Conservation (phyloP, 2,329 filamentous ascomycete species). For the Venturia nashicola region DNA sequence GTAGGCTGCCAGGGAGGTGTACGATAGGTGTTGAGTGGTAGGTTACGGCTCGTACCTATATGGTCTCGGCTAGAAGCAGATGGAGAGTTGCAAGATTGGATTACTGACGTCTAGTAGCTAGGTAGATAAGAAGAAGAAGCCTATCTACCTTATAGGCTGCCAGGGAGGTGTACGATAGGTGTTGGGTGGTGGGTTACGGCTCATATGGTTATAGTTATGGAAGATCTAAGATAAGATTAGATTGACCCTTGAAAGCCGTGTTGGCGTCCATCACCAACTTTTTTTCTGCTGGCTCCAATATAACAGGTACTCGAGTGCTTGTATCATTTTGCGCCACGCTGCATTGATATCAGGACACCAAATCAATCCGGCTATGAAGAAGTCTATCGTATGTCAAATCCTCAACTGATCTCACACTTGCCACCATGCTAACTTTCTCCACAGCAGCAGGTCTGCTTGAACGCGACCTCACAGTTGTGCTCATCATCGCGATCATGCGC, state of each 20-base stretch:
- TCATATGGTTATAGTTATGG: neutral
- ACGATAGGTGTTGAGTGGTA: too few species aligned
- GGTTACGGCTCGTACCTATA: too few species aligned
- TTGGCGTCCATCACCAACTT: neutral
- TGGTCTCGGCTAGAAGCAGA: too few species aligned
- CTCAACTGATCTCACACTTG: neutral
- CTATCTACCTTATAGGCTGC: too few species aligned
- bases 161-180: too few species aligned
- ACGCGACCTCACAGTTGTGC: neutral
- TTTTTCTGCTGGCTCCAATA: neutral
- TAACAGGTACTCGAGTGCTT: too few species aligned
- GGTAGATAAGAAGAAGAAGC: too few species aligned
- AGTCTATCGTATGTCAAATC: neutral
- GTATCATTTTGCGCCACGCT: neutral
- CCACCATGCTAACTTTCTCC: neutral
- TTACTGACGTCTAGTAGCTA: too few species aligned
- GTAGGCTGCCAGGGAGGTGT: too few species aligned
- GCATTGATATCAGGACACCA: neutral
- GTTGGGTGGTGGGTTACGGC: too few species aligned
- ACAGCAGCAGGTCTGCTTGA: slow-evolving; percentile 1
- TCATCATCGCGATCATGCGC: neutral
- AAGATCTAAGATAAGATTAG: slow-evolving; percentile 22
- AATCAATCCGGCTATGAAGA: neutral
- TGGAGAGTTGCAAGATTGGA: too few species aligned
- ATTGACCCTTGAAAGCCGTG: neutral